Base-by-base conservation (phyloP, 768 basidiomycete genomes). In the Russula ochroleuca region DNA sequence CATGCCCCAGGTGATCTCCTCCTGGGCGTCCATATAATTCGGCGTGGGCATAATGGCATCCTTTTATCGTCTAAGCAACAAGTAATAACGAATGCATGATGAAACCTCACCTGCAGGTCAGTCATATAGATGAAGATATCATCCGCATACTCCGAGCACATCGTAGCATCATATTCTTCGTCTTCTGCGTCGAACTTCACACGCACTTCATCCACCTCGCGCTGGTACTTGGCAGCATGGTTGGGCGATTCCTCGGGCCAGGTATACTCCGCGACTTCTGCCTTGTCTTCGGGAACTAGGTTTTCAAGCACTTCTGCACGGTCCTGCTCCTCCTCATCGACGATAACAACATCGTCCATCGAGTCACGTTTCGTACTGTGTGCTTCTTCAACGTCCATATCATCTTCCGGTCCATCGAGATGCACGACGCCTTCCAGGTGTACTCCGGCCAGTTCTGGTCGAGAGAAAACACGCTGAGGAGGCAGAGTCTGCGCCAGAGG, bases 131-230 rank as follows among this genome's bases (percentile, higher is more conserved):
- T 81, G 72, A 98, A 98, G 73, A 99, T 98, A 62, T 99, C 96
- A 15, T 98, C 94, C n/a, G 94, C 83, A 72, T 99, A 99, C 75
- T 99, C 97, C 19, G 95, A 93, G 47, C 97, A 96, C 95, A 99
- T 96, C 1, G 92, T 91, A 48, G 90, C 88, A 75, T 97, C 94
- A 64, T 81, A 83, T 71, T 83, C 77, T 57, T 92, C 90, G 47
- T 84, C 75, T 65, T 96, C 88, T 61, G 86, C 86, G 43, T 88
- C 82, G 73, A 85, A 87, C 41, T 74, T 75, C 53, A 73, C 73
- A 58, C 85, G 85, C 63, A 99, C 78, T 31, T 81, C 79, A 21
- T 85, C 78, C 33, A 98, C 76, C 71, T 91, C 80, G 59, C 76
- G 79, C 73, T 82, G 75, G 69, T 85, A 87, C 67, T 77, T 78